Conservation (phyloP, 2,329 filamentous ascomycete genomes). For the Cylindrodendrum hubeiense region DNA sequence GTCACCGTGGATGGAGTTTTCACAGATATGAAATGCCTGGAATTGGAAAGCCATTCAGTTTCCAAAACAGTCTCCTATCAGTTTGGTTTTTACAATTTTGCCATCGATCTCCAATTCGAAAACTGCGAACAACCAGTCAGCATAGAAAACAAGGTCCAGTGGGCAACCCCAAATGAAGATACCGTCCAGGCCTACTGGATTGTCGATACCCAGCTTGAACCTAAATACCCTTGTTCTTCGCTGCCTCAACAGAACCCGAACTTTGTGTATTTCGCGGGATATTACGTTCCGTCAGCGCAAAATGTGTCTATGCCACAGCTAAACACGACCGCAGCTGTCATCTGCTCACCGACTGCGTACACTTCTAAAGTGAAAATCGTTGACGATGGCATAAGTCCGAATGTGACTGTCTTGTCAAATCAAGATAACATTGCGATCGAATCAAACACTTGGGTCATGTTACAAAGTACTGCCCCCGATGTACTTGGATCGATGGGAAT, state of each 20-base stretch:
- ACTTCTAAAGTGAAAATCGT: neutral
- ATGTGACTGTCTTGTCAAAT: neutral
- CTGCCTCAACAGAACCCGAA: neutral
- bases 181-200: neutral
- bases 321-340: neutral
- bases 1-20: conserved; percentile 6
- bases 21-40: neutral
- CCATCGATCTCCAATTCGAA: neutral
- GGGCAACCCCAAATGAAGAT: neutral
- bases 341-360: neutral
- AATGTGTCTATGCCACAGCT: neutral
- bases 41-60: neutral
- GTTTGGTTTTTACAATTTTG: neutral
- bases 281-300: neutral
- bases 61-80: neutral
- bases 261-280: neutral
- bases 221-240: neutral
- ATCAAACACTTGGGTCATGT: neutral
- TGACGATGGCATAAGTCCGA: conserved; percentile 1
- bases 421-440: neutral
- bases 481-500: neutral
- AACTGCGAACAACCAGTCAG: neutral
- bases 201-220: neutral
- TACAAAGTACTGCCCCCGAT: neutral
- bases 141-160: neutral